phyloP scores from a whole-genome alignment of 2,329 filamentous ascomycete species.

The Cadophora sp. region DNA sequence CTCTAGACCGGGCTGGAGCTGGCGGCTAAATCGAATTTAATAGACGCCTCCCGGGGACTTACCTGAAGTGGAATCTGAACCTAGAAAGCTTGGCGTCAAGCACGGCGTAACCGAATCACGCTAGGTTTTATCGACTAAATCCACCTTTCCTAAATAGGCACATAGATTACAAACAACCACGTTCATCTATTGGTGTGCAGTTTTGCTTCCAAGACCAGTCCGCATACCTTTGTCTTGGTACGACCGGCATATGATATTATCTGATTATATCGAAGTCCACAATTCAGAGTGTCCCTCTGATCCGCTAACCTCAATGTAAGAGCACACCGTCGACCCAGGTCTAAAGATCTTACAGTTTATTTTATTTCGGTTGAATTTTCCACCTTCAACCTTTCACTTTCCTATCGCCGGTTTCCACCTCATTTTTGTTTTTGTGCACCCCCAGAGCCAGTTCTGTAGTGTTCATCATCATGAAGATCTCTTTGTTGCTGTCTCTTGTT shows the following conservation, averaged over 20 bases:
- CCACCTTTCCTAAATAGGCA: too few relatives aligned
- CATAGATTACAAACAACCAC: too few relatives aligned
- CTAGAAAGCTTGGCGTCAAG: too few relatives aligned
- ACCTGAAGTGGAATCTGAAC: too few relatives aligned
- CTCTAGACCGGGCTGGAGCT: too few relatives aligned
- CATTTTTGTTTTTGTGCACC: neutral
- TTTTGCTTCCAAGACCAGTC: too few relatives aligned
- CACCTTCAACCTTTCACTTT: neutral
- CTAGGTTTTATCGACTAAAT: too few relatives aligned
- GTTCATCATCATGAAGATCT: constrained; percentile 7
- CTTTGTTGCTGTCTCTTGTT: constrained; percentile 7
- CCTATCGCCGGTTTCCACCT: neutral
- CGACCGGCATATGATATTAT: constrained; percentile 3
- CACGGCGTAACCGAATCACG: too few relatives aligned
- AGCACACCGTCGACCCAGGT: neutral
- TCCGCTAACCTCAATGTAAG: constrained; percentile 1
- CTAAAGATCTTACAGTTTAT: neutral
- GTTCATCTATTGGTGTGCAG: too few relatives aligned
- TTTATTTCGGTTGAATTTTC: neutral
- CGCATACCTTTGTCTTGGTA: constrained; percentile 1
- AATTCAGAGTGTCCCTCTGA: neutral
- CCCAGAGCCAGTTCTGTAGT: neutral
- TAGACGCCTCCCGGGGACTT: too few relatives aligned
- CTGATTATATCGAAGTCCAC: neutral
- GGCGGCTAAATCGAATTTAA: too few relatives aligned